These are phyloP conservation scores for Atkinsonella hypoxylon DNA, from an alignment of 2,329 filamentous ascomycete species.

Conservation along the genomic window DNA sequence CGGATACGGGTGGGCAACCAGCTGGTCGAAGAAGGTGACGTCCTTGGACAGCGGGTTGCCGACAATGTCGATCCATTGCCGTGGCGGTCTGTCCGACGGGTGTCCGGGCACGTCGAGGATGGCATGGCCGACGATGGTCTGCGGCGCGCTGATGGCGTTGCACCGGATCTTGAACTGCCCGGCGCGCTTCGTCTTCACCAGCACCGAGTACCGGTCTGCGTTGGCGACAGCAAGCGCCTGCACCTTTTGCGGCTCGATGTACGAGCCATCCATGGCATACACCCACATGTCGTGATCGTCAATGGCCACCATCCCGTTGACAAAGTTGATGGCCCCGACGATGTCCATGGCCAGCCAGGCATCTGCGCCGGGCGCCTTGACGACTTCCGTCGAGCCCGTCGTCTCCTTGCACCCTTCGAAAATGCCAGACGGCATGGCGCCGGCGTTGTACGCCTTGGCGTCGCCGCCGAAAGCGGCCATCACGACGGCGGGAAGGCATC, in stretches of 20 bases:
- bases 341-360: slow-evolving; percentile 41
- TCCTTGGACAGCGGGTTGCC: slow-evolving; percentile 29
- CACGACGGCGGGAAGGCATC: slow-evolving; percentile 28
- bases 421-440: slow-evolving; percentile 27
- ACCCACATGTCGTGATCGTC: slow-evolving; percentile 42
- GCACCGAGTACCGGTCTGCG: slow-evolving; percentile 39
- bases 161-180: slow-evolving; percentile 44
- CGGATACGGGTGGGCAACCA: slow-evolving; percentile 33
- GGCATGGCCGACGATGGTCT: slow-evolving; percentile 42
- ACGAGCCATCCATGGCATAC: slow-evolving; percentile 41
- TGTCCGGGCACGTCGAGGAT: slow-evolving; percentile 25
- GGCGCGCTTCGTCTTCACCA: slow-evolving; percentile 21
- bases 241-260: slow-evolving; percentile 38
- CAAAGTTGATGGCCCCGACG: slow-evolving; percentile 37
- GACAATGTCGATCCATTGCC: slow-evolving; percentile 36
- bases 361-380: slow-evolving; percentile 20
- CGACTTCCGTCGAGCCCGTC: slow-evolving; percentile 29
- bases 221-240: slow-evolving; percentile 35
- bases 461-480: slow-evolving; percentile 21
- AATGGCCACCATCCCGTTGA: slow-evolving; percentile 33
- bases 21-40: slow-evolving; percentile 32
- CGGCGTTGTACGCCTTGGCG: slow-evolving; percentile 14
- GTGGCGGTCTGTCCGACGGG: slow-evolving; percentile 10
- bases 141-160: slow-evolving; percentile 34
- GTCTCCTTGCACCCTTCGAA: slow-evolving; percentile 36